phyloP scores from a whole-genome alignment of 2,329 filamentous ascomycete genomes.

The Lachnellula hyalina region DNA sequence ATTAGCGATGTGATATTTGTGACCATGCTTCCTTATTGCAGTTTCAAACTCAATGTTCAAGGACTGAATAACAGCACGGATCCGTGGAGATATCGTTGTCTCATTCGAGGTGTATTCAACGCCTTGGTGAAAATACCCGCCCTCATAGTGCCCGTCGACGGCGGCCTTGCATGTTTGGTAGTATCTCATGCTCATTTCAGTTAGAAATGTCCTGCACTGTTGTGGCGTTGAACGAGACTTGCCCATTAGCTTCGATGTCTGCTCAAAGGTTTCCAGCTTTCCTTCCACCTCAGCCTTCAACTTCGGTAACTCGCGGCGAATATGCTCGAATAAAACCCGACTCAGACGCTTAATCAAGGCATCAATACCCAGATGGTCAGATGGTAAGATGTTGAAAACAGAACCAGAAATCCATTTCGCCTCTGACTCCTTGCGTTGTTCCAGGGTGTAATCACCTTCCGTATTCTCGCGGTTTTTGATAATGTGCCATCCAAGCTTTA shows the following conservation, averaged over 20 bases:
- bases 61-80: slow-evolving; percentile 29
- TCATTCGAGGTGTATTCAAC: slow-evolving; percentile 12
- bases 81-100: slow-evolving; percentile 13
- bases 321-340: slow-evolving; percentile 28
- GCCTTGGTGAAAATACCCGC: slow-evolving; percentile 23
- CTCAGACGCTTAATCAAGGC: slow-evolving; percentile 23
- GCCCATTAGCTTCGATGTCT: slow-evolving; percentile 11
- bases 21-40: slow-evolving; percentile 22
- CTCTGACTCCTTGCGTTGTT: slow-evolving; percentile 21
- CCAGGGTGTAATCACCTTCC: slow-evolving; percentile 28
- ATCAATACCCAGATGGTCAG: slow-evolving; percentile 25
- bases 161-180: slow-evolving; percentile 29
- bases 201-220: slow-evolving; percentile 25
- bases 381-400: slow-evolving; percentile 25
- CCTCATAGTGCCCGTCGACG: slow-evolving; percentile 32
- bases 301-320: slow-evolving; percentile 29
- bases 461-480: slow-evolving; percentile 41
- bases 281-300: slow-evolving; percentile 21
- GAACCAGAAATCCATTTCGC: slow-evolving; percentile 22
- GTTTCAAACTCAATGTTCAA: slow-evolving; percentile 27
- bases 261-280: not conserved
- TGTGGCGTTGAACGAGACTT: slow-evolving; percentile 9
- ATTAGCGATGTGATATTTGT: slow-evolving; percentile 27
- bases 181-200: slow-evolving; percentile 26
- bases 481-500: slow-evolving; percentile 45